A percentile compares a stretch with the other conserved stretches of the same genome.
Conservation (phyloP, 768 basidiomycete genomes). For the Postia placenta region DNA sequence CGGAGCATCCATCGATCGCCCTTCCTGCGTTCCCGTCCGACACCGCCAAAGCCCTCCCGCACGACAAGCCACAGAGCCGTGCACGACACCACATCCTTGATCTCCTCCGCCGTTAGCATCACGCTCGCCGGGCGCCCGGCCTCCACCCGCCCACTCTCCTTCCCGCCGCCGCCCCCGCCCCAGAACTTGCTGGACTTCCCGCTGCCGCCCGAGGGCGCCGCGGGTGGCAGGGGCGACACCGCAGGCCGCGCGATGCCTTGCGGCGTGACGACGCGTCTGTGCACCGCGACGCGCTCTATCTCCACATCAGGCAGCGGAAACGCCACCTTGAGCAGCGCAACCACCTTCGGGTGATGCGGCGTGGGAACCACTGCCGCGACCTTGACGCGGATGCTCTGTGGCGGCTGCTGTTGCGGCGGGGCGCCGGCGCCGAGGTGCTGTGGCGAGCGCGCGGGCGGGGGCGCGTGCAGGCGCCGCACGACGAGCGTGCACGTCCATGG, state of each 20-base stretch:
- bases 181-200: conserved; percentile 16
- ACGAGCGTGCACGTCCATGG: conserved; percentile 91
- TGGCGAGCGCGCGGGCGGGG: conserved; percentile 8
- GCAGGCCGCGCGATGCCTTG: conserved; percentile 27
- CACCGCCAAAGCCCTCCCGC: conserved; percentile 86
- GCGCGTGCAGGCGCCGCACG: conserved; percentile 38
- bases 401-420: conserved; percentile 4
- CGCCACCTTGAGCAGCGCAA: conserved; percentile 86
- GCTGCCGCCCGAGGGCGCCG: conserved; percentile 19
- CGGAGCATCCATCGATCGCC: conserved; percentile 77
- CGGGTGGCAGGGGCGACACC: conserved; percentile 6
- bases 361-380: conserved; percentile 86
- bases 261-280: conserved; percentile 40
- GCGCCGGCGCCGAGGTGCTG: conserved; percentile 1
- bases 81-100: conserved; percentile 87
- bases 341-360: conserved; percentile 94
- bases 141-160: conserved; percentile 8
- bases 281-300: conserved; percentile 51
- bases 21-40: conserved; percentile 73
- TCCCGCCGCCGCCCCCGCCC: conserved; percentile 3
- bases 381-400: conserved; percentile 39
- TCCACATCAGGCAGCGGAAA: conserved; percentile 83
- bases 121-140: conserved; percentile 34
- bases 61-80: conserved; percentile 91
- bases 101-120: conserved; percentile 79